Evolutionary conservation across 192 early-diverging fungal species (phyloP).

Genomic region (Rhizoclosmatium sp.): DNA sequence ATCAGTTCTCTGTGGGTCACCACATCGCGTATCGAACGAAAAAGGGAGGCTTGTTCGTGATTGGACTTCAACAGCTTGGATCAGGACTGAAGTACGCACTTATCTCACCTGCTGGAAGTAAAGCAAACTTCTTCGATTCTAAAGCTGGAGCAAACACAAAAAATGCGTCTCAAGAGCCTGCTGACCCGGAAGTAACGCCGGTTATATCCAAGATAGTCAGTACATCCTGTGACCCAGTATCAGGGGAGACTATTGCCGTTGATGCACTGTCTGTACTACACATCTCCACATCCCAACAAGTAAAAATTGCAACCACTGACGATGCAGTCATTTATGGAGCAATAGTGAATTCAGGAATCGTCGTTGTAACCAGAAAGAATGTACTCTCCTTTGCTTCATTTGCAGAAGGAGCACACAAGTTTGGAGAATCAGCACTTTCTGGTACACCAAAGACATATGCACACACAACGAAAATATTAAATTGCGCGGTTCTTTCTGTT

Average conservation of each 20-base stretch:
- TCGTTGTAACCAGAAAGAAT: neutral
- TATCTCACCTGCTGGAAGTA: neutral
- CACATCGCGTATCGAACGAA: conserved; percentile 22
- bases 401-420: neutral
- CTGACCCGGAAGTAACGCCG: conserved; percentile 8
- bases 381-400: conserved; percentile 4
- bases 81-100: conserved; percentile 1
- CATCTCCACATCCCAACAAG: conserved; percentile 6
- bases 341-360: neutral
- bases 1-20: conserved; percentile 18
- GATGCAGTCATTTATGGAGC: conserved; percentile 2
- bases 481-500: neutral
- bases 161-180: neutral
- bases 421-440: neutral
- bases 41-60: neutral
- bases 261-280: conserved; percentile 13
- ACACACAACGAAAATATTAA: conserved; percentile 6
- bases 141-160: neutral
- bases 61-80: conserved; percentile 5
- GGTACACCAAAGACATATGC: conserved; percentile 13
- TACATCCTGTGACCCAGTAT: neutral
- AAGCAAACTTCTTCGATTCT: neutral
- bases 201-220: conserved; percentile 1
- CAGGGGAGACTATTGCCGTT: neutral
- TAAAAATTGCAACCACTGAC: neutral